These are phyloP conservation scores for Euphorbia peplus DNA, from an alignment of 345 rosid genomes.

Conservation along the genomic window DNA sequence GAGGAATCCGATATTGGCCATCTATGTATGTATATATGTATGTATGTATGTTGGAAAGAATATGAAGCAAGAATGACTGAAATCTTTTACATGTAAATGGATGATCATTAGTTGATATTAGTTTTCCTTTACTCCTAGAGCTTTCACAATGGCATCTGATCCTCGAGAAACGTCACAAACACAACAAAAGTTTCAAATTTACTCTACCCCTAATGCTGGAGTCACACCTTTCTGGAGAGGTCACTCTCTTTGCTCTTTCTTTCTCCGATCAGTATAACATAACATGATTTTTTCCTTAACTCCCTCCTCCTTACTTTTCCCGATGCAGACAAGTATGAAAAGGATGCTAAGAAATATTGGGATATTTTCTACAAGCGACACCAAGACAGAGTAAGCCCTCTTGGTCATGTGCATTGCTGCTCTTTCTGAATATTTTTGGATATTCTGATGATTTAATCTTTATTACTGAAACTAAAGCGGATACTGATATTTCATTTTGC, in stretches of 20 bases:
- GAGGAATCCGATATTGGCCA: no score
- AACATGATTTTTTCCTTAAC: not conserved
- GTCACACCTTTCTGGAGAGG: slow-evolving; percentile 83
- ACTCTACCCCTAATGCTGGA: slow-evolving; percentile 48
- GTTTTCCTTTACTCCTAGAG: not conserved
- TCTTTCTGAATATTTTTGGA: not conserved
- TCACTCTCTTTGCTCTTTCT: slow-evolving; percentile 4
- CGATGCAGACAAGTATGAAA: slow-evolving; percentile 73
- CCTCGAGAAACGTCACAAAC: slow-evolving; percentile 17
- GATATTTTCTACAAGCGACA: slow-evolving; percentile 82
- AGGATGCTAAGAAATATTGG: slow-evolving; percentile 87
- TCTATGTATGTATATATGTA: no score
- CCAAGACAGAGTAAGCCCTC: slow-evolving; percentile 53
- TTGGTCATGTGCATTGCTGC: not conserved
- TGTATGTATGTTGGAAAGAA: no score
- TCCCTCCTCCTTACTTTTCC: not conserved
- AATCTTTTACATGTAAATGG: not conserved
- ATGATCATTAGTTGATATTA: not conserved
- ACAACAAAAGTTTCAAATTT: slow-evolving; percentile 57
- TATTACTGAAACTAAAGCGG: not conserved
- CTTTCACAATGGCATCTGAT: slow-evolving; percentile 35
- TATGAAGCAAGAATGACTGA: slow-evolving; percentile 2
- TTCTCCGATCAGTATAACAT: not conserved
- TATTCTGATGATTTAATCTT: not conserved
- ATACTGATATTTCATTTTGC: slow-evolving; percentile 4